A percentile compares a stretch with the other conserved stretches of the same genome.
These are phyloP conservation scores for Trichoderma sp. DNA, from an alignment of 2,329 filamentous ascomycete genomes.

Conservation along the genomic window DNA sequence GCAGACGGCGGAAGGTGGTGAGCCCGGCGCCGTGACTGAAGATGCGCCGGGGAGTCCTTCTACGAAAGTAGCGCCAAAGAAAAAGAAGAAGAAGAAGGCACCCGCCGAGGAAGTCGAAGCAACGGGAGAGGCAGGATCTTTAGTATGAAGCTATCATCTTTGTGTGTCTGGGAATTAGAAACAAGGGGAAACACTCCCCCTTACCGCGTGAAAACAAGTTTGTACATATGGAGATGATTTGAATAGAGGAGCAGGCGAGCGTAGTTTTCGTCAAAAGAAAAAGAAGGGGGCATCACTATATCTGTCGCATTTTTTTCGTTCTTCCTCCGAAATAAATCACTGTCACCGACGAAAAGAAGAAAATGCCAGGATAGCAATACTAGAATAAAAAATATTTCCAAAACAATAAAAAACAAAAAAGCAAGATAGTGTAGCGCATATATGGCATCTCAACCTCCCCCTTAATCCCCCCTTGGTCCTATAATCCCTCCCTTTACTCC, in stretches of 20 bases:
- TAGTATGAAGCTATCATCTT: neutral
- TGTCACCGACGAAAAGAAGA: neutral
- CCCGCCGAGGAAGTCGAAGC: conserved; percentile 35
- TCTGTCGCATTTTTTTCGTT: neutral
- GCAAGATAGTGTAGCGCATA: conserved; percentile 8
- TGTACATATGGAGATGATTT: conserved; percentile 7
- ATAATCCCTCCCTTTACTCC: conserved; percentile 5
- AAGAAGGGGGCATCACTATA: neutral
- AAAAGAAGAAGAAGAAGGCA: conserved; percentile 50
- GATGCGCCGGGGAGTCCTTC: neutral
- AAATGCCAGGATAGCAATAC: neutral
- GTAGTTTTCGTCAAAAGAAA: neutral
- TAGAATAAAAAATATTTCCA: neutral
- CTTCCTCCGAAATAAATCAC: neutral
- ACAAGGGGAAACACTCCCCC: neutral
- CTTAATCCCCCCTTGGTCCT: neutral
- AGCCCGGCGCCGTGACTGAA: neutral
- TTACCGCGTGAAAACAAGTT: neutral
- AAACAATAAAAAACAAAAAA: neutral
- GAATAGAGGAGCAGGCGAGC: neutral
- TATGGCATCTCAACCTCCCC: neutral
- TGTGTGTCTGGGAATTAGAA: neutral
- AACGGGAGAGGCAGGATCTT: conserved; percentile 12
- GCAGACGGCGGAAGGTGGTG: neutral
- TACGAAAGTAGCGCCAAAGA: conserved; percentile 41